Percentiles rank a stretch among this genome's conserved stretches.
Conservation (phyloP, 1,284 basidiomycete genomes). For the Sanghuangporus sanghuang region DNA sequence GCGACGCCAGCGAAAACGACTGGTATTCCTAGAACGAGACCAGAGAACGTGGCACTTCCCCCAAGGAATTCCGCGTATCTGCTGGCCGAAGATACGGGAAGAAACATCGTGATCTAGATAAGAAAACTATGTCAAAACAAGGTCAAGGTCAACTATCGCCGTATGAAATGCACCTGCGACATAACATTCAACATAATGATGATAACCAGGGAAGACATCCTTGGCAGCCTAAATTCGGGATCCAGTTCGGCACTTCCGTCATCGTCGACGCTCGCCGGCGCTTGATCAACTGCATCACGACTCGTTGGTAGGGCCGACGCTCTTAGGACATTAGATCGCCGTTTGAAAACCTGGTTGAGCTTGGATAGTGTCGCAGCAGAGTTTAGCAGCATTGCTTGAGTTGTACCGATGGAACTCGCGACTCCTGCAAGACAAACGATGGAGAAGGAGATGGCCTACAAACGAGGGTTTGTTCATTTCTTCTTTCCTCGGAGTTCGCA, state of each 20-base stretch:
- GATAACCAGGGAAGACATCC: background rate
- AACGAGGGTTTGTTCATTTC: no score
- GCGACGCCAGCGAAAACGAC: slow-evolving; percentile 50
- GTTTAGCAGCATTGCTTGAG: background rate
- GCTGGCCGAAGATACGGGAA: slow-evolving; percentile 61
- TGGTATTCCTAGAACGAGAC: slow-evolving; percentile 66
- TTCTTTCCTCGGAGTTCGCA: no score
- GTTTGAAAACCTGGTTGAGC: background rate
- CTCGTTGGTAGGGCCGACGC: background rate
- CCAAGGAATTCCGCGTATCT: slow-evolving; percentile 58
- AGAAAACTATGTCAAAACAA: background rate
- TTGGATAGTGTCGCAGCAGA: background rate
- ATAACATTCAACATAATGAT: background rate
- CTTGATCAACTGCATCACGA: background rate
- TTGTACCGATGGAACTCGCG: background rate
- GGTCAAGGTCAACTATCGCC: background rate
- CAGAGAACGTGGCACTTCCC: slow-evolving; percentile 61
- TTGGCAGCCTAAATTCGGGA: background rate
- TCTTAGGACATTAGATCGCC: background rate
- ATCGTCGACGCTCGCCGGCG: background rate
- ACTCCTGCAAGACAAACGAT: no score
- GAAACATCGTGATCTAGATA: slow-evolving; percentile 57
- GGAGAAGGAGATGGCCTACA: no score
- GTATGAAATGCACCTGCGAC: background rate
- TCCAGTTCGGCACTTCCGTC: background rate